A percentile compares a stretch with the other conserved stretches of the same genome.
Evolutionary conservation across 768 basidiomycete species (phyloP).

Genomic region (Agaricus sinodeliciosus): DNA sequence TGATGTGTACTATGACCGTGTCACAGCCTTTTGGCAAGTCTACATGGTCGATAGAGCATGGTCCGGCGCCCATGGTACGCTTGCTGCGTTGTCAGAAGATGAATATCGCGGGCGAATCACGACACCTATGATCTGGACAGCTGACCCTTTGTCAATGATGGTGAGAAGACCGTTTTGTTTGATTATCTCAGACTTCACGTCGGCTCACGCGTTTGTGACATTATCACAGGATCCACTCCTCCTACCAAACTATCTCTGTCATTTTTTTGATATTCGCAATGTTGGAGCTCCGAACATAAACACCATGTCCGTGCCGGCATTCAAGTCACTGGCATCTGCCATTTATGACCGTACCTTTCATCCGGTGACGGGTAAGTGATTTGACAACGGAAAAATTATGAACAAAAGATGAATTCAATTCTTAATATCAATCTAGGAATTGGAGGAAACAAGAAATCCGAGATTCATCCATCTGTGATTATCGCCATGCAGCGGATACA

Average conservation of each 20-base stretch:
- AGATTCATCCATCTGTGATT: slow-evolving; percentile 36
- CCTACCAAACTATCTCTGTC: slow-evolving; percentile 18
- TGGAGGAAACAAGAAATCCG: slow-evolving; percentile 18
- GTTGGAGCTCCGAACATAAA: slow-evolving; percentile 18
- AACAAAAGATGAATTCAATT: background rate
- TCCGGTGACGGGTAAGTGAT: slow-evolving; percentile 6
- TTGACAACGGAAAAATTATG: background rate
- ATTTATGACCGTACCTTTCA: slow-evolving; percentile 50
- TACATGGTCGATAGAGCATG: slow-evolving; percentile 58
- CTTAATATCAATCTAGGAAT: background rate
- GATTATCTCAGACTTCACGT: background rate
- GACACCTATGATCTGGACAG: slow-evolving; percentile 37
- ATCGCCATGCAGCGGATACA: slow-evolving; percentile 40
- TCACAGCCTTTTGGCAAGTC: slow-evolving; percentile 55
- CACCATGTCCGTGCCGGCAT: slow-evolving; percentile 23
- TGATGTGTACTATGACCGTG: slow-evolving; percentile 25
- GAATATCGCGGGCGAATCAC: slow-evolving; percentile 40
- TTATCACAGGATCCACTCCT: slow-evolving; percentile 6
- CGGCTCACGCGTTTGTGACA: background rate
- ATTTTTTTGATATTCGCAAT: slow-evolving; percentile 20
- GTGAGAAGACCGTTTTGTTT: slow-evolving; percentile 13
- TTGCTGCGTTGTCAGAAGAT: slow-evolving; percentile 45
- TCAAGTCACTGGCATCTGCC: slow-evolving; percentile 45
- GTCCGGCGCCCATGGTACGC: slow-evolving; percentile 48
- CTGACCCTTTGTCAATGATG: slow-evolving; percentile 26